Evolutionary conservation across 2,329 filamentous ascomycete species (phyloP), one percentile per base, ranked within the genome.

Genomic region (Diplodia mutila): DNA sequence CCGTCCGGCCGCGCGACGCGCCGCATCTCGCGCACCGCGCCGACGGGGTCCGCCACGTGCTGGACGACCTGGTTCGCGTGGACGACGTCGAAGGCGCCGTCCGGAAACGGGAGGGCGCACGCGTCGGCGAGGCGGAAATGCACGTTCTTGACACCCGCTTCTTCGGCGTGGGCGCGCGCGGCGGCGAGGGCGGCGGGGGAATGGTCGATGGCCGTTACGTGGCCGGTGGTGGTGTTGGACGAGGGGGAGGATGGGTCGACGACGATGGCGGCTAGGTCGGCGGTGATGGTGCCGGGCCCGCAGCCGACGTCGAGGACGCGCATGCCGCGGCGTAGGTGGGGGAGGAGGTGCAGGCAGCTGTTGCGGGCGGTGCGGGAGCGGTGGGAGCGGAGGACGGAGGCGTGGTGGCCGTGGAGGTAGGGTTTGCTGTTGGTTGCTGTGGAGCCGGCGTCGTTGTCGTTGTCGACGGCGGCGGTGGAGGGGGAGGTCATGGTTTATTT

Each of bases 11-110:
- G 86, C 25, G 80, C 76, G 1, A 89, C 84, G 0, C 84, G 80
- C 14, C 81, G 79, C 84, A 89, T 86, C 71, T 87, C 85, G 25
- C 77, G 75, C 68, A 89, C 74, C 3, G 84, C 83, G 1, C 75
- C 72, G 0, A 85, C 75, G 0, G 86, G 86, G 68, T 85, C 79
- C 25, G 77, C 75, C 4, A 89, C 76, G 74, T 89, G 87, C 70
- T 84, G 81, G 11, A 89, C 78, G 3, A 89, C 83, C 72, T 89
- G 86, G 71, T 87, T 85, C 27, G 82, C 83, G 71, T 85, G 84
- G 7, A 89, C 86, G n/a, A 89, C 74, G 70, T 90, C 87, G 69
- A 89, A 89, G 2, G 78, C 73, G 32, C 69, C 74, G 66, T 87
- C 83, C 2, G 77, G 69, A 53, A 80, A 83, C 2, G 76, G 68